Percentiles rank a stretch among this genome's conserved stretches.
Conservation (phyloP, 441 rosid genomes). For the Breynia disticha region DNA sequence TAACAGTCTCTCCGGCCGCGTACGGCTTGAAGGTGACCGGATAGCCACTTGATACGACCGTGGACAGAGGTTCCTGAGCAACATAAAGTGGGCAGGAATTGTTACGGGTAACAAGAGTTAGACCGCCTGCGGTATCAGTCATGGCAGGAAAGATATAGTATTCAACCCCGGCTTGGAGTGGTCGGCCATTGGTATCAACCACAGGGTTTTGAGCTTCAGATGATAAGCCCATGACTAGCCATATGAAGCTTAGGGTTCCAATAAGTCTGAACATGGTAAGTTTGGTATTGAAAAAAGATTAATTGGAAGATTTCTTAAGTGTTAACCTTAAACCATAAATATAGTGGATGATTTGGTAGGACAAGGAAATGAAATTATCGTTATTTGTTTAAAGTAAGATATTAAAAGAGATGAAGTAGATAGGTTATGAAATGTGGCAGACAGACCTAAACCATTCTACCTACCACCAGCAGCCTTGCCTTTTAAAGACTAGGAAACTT, state of each 20-base stretch:
- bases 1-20: background rate
- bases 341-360: too few species aligned
- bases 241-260: constrained; percentile 5
- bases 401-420: too few species aligned
- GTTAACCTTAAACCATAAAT: too few species aligned
- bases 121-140: constrained; percentile 11
- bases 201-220: constrained; percentile 12
- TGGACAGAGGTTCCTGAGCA: constrained; percentile 1
- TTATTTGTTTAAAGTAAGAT: too few species aligned
- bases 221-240: constrained; percentile 8
- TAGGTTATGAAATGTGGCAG: too few species aligned
- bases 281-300: background rate
- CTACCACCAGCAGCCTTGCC: too few species aligned
- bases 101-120: constrained; percentile 1
- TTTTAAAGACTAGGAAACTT: too few species aligned
- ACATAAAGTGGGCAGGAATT: background rate
- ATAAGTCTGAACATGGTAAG: constrained; percentile 6
- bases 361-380: too few species aligned
- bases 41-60: background rate
- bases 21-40: background rate
- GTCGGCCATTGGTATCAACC: constrained; percentile 12
- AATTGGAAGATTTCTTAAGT: too few species aligned
- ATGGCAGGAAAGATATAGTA: constrained; percentile 11
- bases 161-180: constrained; percentile 1
- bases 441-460: too few species aligned